Evolutionary conservation across 139 green algal species (phyloP), one percentile per base, ranked within the genome.

Genomic region (Auxenochlorella pyrenoidosa): DNA sequence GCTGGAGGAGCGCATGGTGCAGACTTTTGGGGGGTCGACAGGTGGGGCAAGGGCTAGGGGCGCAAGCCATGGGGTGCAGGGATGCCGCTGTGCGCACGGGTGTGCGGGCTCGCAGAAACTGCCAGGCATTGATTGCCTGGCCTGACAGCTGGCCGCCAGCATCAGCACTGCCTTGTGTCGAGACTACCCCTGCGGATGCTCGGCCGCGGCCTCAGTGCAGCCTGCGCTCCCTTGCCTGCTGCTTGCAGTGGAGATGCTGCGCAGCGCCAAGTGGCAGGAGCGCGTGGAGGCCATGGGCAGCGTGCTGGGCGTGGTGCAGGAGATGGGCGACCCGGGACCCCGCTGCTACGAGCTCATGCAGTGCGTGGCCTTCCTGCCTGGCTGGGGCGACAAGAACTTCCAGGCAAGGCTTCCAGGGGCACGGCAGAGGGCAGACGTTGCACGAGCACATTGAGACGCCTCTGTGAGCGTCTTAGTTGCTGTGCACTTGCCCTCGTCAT

Each of bases 371-470:
- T 86, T 93, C 59, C 38, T 98, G 65, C 96, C 96, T 3, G 94
- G 97, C 75, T 99, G 95, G 94, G 86, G 47, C 8, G 97, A 99
- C 83, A 99, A 98, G 90, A 99, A 99, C 87, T 98, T 99, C 89
- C 97, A 99, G 96, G 97, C 34, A 44, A 98, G 63, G 80, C 21
- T 58, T 54, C n/a, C n/a, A n/a, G n/a, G n/a, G 54, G 38, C 85
- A 13, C 76, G 71, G 63, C 85, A 93, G 58, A 13, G 3, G 24
- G 36, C 47, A 6, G 6, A 12, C 47, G 8, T 58, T 58, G 47
- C 12, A 12, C n/a, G n/a, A n/a, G n/a, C n/a, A n/a, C n/a, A n/a
- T n/a, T n/a, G n/a, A n/a, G n/a, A n/a, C n/a, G n/a, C n/a, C n/a
- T n/a, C n/a, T n/a, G n/a, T n/a, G n/a, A n/a, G n/a, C n/a, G n/a